A percentile compares a stretch with the other conserved stretches of the same genome.
These are phyloP conservation scores for Nematocida sp. DNA, from an alignment of 371 early-diverging fungal genomes.

Conservation along the genomic window DNA sequence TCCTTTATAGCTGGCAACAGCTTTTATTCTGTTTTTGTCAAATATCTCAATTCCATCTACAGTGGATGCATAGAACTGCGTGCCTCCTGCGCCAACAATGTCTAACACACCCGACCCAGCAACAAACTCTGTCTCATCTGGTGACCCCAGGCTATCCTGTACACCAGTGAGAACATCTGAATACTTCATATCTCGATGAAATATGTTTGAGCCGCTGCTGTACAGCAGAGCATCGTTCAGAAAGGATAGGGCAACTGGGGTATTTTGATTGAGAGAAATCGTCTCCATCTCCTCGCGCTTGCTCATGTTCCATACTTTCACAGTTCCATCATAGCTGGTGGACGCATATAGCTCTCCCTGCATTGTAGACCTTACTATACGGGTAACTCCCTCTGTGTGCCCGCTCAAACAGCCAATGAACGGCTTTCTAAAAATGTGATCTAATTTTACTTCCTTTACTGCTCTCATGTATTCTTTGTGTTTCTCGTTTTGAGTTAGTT, in stretches of 20 bases:
- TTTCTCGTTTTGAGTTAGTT: slow-evolving; percentile 28
- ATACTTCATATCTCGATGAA: slow-evolving; percentile 28
- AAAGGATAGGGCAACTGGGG: slow-evolving; percentile 18
- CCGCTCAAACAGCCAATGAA: slow-evolving; percentile 82
- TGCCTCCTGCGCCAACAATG: neutral
- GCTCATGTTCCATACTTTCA: slow-evolving; percentile 39
- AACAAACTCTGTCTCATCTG: slow-evolving; percentile 5
- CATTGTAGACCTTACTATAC: slow-evolving; percentile 71
- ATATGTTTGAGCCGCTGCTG: slow-evolving; percentile 7
- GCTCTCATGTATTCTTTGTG: slow-evolving; percentile 92
- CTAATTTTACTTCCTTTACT: slow-evolving; percentile 86
- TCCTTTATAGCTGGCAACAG: slow-evolving; percentile 29
- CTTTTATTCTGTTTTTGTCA: slow-evolving; percentile 53
- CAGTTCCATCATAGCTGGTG: slow-evolving; percentile 31
- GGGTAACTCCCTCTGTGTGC: slow-evolving; percentile 91
- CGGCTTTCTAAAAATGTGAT: slow-evolving; percentile 93
- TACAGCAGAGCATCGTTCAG: slow-evolving; percentile 33
- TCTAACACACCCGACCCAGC: slow-evolving; percentile 19
- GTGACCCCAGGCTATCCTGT: no score
- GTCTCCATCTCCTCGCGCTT: slow-evolving; percentile 5
- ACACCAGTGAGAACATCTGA: neutral
- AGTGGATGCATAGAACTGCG: slow-evolving; percentile 38
- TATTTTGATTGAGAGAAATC: neutral
- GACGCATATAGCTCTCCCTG: slow-evolving; percentile 20
- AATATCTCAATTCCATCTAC: slow-evolving; percentile 57